Evolutionary conservation across 2,329 filamentous ascomycete species (phyloP).

Genomic region (Trichoderma breve): DNA sequence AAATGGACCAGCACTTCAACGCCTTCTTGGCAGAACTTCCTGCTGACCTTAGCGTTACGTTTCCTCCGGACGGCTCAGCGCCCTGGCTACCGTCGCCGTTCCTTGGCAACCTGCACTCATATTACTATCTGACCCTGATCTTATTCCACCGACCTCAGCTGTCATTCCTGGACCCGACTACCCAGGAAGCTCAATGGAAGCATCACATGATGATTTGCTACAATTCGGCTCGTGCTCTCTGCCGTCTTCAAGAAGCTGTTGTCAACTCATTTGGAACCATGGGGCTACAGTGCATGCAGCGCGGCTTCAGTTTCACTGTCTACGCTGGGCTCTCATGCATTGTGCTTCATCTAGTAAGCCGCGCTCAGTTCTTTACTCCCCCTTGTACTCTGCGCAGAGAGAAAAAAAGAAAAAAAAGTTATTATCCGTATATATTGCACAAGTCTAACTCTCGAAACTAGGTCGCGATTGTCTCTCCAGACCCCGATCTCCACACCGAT

Average conservation of each 20-base stretch:
- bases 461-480: constrained; percentile 91
- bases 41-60: constrained; percentile 71
- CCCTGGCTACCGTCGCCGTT: constrained; percentile 87
- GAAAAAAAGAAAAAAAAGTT: not conserved
- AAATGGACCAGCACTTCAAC: constrained; percentile 73
- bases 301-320: constrained; percentile 94
- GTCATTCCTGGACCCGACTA: constrained; percentile 70
- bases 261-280: constrained; percentile 72
- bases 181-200: constrained; percentile 75
- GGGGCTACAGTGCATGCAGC: constrained; percentile 86
- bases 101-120: constrained; percentile 83
- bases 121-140: constrained; percentile 82
- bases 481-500: constrained; percentile 81
- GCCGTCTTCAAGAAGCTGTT: constrained; percentile 81
- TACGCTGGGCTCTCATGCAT: constrained; percentile 89
- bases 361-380: not conserved
- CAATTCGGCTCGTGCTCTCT: constrained; percentile 78
- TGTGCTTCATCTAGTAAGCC: constrained; percentile 83
- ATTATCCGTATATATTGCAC: not conserved
- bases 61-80: constrained; percentile 72
- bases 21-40: constrained; percentile 77
- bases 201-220: constrained; percentile 85
- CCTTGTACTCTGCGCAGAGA: not conserved
- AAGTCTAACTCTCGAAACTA: constrained; percentile 36
- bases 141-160: constrained; percentile 86